Evolutionary conservation across 805 yeast genomes (phyloP).

Genomic region (Cephaloascus fragrans): DNA sequence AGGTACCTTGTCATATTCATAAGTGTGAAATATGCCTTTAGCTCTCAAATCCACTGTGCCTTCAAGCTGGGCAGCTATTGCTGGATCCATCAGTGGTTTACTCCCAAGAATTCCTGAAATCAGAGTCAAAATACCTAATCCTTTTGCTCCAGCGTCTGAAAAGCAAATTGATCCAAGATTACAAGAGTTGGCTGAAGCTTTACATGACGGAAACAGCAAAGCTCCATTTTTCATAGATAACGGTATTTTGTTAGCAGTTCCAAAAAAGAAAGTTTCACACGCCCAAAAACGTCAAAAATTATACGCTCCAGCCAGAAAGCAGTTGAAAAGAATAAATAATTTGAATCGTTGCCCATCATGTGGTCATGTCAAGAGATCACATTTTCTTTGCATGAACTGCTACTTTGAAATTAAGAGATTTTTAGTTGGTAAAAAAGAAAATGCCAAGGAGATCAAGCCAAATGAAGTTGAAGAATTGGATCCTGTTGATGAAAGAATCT

Average conservation of each 20-base stretch:
- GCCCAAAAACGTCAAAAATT: slow-evolving; percentile 77
- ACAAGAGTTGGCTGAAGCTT: slow-evolving; percentile 26
- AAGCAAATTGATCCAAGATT: slow-evolving; percentile 14
- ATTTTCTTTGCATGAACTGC: slow-evolving; percentile 89
- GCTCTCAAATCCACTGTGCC: too few species aligned
- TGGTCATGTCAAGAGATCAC: slow-evolving; percentile 85
- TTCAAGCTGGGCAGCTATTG: slow-evolving; percentile 1
- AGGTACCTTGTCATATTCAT: too few species aligned
- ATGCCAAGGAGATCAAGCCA: slow-evolving; percentile 2
- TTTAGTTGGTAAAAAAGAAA: slow-evolving; percentile 47
- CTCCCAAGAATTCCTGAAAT: slow-evolving; percentile 10
- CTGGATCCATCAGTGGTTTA: slow-evolving; percentile 4
- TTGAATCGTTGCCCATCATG: slow-evolving; percentile 92
- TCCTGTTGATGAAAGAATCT: slow-evolving; percentile 49
- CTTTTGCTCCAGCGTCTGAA: neutral
- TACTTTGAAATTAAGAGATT: slow-evolving; percentile 68
- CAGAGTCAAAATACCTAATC: slow-evolving; percentile 1
- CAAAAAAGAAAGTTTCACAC: slow-evolving; percentile 88
- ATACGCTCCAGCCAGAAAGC: slow-evolving; percentile 76
- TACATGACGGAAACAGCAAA: slow-evolving; percentile 16
- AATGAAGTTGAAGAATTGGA: slow-evolving; percentile 35
- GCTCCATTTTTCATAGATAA: slow-evolving; percentile 40
- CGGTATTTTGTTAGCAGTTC: slow-evolving; percentile 82
- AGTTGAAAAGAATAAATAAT: slow-evolving; percentile 63
- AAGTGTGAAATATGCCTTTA: too few species aligned